Evolutionary conservation across 768 basidiomycete species (phyloP).

Genomic region (Stropharia rugosoannulata): DNA sequence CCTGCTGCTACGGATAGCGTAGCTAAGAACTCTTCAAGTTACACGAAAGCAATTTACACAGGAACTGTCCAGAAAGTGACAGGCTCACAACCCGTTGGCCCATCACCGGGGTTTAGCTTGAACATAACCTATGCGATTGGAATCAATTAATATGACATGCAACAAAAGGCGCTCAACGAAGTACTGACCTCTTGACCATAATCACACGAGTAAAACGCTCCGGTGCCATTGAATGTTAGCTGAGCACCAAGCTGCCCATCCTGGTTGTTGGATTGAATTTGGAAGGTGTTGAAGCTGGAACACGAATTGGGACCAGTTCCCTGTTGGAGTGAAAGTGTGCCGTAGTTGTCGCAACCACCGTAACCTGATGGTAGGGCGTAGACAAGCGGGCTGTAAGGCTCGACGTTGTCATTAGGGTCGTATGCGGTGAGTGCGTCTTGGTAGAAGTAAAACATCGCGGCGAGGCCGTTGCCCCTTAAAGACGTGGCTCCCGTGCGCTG

Average conservation of each 20-base stretch:
- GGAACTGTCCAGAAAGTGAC: slow-evolving; percentile 22
- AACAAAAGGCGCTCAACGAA: background rate
- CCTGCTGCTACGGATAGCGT: too few species aligned
- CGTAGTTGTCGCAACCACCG: slow-evolving; percentile 24
- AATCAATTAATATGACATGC: background rate
- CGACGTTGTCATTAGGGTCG: slow-evolving; percentile 16
- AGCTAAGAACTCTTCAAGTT: too few species aligned
- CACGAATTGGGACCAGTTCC: slow-evolving; percentile 31
- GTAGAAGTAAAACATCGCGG: slow-evolving; percentile 31
- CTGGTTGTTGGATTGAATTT: slow-evolving; percentile 25
- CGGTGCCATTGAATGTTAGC: slow-evolving; percentile 24
- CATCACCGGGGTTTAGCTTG: slow-evolving; percentile 14
- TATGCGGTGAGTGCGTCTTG: slow-evolving; percentile 23
- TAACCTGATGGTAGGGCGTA: slow-evolving; percentile 16
- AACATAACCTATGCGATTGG: slow-evolving; percentile 21
- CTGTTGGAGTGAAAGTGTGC: slow-evolving; percentile 24
- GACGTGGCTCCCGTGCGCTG: slow-evolving; percentile 21
- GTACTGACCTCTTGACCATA: slow-evolving; percentile 23
- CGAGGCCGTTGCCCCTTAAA: slow-evolving; percentile 23
- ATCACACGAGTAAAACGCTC: slow-evolving; percentile 31
- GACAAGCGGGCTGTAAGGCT: slow-evolving; percentile 18
- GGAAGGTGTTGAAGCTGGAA: slow-evolving; percentile 23
- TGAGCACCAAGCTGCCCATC: slow-evolving; percentile 29
- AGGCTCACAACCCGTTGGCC: slow-evolving; percentile 16
- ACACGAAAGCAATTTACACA: background rate